Conservation (phyloP, 1,284 basidiomycete genomes). For the Amylostereum areolatum region DNA sequence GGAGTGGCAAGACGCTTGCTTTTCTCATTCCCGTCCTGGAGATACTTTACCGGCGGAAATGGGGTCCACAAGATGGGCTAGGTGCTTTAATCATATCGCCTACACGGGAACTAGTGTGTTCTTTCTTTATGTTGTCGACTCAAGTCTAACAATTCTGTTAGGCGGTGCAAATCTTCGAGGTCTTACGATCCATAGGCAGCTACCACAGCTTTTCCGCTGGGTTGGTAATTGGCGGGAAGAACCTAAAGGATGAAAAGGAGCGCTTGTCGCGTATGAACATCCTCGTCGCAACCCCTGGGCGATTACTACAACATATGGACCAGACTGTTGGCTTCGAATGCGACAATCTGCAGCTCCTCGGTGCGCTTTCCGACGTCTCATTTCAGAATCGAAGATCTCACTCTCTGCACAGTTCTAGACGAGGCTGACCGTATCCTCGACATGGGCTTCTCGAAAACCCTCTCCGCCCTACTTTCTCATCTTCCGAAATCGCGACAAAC, state of each 20-base stretch:
- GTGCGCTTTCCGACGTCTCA: conserved; percentile 36
- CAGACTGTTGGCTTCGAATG: conserved; percentile 95
- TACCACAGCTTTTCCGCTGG: conserved; percentile 93
- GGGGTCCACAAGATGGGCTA: conserved; percentile 81
- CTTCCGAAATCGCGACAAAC: conserved; percentile 86
- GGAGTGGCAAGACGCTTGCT: conserved; percentile 81
- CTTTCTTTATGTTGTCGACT: neutral
- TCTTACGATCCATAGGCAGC: conserved; percentile 86
- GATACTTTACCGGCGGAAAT: conserved; percentile 66
- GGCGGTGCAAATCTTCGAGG: conserved; percentile 98
- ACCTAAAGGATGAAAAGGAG: conserved; percentile 88
- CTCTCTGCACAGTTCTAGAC: conserved; percentile 68
- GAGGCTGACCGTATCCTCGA: conserved; percentile 97
- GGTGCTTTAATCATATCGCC: conserved; percentile 95
- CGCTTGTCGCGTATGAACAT: conserved; percentile 94
- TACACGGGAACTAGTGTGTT: conserved; percentile 82
- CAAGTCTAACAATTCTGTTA: conserved; percentile 20
- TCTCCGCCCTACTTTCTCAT: conserved; percentile 88
- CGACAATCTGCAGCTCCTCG: conserved; percentile 86
- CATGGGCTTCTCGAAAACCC: conserved; percentile 89
- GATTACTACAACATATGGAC: conserved; percentile 96
- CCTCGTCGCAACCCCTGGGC: conserved; percentile 92
- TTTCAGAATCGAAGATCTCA: neutral
- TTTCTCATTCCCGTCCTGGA: conserved; percentile 79
- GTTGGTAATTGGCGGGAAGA: conserved; percentile 95